Conservation (phyloP, 192 early-diverging fungal genomes). For the Ramicandelaber brevisporus region DNA sequence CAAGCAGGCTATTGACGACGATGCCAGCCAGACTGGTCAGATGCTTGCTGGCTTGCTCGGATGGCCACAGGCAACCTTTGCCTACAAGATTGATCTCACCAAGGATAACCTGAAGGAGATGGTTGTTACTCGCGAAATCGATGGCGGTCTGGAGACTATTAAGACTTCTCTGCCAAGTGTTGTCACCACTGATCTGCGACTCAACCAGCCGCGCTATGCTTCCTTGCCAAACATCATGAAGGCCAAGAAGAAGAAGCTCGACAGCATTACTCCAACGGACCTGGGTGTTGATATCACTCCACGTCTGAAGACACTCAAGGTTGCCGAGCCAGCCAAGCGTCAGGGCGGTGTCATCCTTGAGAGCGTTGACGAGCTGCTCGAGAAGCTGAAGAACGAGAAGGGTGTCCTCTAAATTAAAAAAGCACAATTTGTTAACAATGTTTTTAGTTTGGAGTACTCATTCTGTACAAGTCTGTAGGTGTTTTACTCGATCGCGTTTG, state of each 20-base stretch:
- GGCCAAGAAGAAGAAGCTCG: constrained; percentile 95
- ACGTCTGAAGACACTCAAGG: constrained; percentile 65
- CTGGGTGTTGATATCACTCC: constrained; percentile 65
- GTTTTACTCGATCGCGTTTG: too few species aligned
- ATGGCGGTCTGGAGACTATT: constrained; percentile 90
- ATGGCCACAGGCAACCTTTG: constrained; percentile 95
- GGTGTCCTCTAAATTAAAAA: constrained; percentile 27
- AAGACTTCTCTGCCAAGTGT: constrained; percentile 64
- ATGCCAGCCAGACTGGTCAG: constrained; percentile 90
- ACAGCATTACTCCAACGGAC: constrained; percentile 44
- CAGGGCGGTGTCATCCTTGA: constrained; percentile 76
- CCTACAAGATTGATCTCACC: constrained; percentile 70
- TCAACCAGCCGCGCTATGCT: constrained; percentile 91
- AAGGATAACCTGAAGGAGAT: constrained; percentile 25
- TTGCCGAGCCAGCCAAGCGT: constrained; percentile 79
- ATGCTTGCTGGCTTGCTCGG: constrained; percentile 89
- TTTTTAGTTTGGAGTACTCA: too few species aligned
- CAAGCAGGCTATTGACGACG: constrained; percentile 99
- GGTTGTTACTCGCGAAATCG: constrained; percentile 84
- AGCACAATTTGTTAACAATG: not conserved
- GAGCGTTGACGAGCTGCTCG: constrained; percentile 75
- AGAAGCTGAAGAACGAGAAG: constrained; percentile 68
- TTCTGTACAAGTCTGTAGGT: too few species aligned
- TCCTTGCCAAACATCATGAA: constrained; percentile 91
- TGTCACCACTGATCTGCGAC: constrained; percentile 80